These are phyloP conservation scores for Sclerotinia minor DNA, from an alignment of 2,329 filamentous ascomycete species.

Conservation along the genomic window DNA sequence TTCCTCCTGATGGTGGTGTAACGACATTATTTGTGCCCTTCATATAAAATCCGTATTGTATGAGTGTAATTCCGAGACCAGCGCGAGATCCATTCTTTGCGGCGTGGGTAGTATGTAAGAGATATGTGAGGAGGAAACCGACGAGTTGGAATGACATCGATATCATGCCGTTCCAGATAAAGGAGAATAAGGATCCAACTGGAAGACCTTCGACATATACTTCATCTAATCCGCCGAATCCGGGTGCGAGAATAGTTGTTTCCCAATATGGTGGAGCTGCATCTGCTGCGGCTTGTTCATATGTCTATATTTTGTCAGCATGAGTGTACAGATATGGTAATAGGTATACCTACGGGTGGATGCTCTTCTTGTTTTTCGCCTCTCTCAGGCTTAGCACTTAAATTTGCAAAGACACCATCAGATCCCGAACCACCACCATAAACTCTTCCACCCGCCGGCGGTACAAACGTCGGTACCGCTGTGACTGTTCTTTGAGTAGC, in stretches of 20 bases:
- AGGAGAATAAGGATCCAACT: slow-evolving; percentile 82
- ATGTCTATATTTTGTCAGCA: slow-evolving; percentile 61
- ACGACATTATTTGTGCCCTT: slow-evolving; percentile 57
- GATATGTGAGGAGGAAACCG: slow-evolving; percentile 95
- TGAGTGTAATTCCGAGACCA: slow-evolving; percentile 89
- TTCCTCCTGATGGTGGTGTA: slow-evolving; percentile 44
- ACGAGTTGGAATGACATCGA: slow-evolving; percentile 96
- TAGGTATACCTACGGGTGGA: slow-evolving; percentile 73
- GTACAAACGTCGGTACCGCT: slow-evolving; percentile 36
- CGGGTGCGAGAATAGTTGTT: slow-evolving; percentile 93
- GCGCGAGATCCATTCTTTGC: slow-evolving; percentile 96
- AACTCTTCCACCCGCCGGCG: slow-evolving; percentile 47
- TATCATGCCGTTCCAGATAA: slow-evolving; percentile 93
- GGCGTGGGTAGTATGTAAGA: slow-evolving; percentile 95
- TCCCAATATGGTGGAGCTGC: slow-evolving; percentile 98
- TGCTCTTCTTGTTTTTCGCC: slow-evolving; percentile 81
- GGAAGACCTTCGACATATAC: slow-evolving; percentile 97
- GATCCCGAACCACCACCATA: slow-evolving; percentile 76
- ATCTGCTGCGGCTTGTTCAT: slow-evolving; percentile 97
- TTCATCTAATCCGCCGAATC: slow-evolving; percentile 85
- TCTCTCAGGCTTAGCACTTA: slow-evolving; percentile 84
- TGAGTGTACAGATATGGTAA: slow-evolving; percentile 21
- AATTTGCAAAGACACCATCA: slow-evolving; percentile 94
- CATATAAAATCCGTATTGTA: slow-evolving; percentile 97
- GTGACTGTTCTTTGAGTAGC: slow-evolving; percentile 36